Conservation (phyloP, 2,329 filamentous ascomycete species). For the Aspergillus versicolor region DNA sequence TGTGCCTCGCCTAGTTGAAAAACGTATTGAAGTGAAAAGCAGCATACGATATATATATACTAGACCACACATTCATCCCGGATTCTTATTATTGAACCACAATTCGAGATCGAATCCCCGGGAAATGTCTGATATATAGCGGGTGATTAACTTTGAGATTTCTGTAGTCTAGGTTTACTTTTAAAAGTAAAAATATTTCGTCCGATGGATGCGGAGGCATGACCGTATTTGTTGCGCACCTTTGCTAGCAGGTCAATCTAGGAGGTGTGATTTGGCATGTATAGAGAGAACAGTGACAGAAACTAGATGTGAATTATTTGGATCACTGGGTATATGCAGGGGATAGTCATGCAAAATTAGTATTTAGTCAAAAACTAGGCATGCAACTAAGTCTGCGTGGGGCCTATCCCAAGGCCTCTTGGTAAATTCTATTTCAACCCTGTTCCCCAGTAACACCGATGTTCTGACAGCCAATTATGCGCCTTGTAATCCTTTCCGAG, state of each 20-base stretch:
- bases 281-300: neutral
- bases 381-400: slow-evolving; percentile 8
- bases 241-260: too few species aligned
- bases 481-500: neutral
- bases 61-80: neutral
- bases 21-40: neutral
- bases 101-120: too few species aligned
- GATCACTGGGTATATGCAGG: neutral
- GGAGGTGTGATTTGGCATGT: neutral
- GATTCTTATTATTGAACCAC: too few species aligned
- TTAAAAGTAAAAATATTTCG: too few species aligned
- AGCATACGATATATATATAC: neutral
- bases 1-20: neutral
- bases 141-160: too few species aligned
- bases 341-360: neutral
- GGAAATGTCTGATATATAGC: too few species aligned
- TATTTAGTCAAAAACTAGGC: neutral
- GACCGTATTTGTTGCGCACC: too few species aligned
- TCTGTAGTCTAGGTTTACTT: too few species aligned
- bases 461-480: neutral
- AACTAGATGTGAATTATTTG: neutral
- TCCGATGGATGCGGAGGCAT: too few species aligned
- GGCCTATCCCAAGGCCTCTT: neutral
- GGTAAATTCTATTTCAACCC: slow-evolving; percentile 2
- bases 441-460: slow-evolving; percentile 1